A percentile compares a stretch with the other conserved stretches of the same genome.
Evolutionary conservation across 768 basidiomycete genomes (phyloP).

Genomic region (Leucosporidium yakuticum): DNA sequence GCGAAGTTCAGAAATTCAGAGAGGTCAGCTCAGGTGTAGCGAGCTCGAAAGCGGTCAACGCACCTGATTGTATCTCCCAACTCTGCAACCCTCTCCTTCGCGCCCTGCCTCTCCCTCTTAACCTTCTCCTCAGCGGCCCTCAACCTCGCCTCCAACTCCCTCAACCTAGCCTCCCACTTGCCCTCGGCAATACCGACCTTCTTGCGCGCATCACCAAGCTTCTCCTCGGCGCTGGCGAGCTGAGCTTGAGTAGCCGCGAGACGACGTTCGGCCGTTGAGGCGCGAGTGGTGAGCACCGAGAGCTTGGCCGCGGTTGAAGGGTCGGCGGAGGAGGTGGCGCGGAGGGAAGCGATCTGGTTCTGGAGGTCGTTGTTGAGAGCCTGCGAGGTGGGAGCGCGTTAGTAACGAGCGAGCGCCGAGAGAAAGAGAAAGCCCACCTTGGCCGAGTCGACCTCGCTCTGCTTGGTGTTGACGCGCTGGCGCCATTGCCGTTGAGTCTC

Average conservation of each 20-base stretch:
- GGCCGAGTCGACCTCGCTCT: slow-evolving; percentile 80
- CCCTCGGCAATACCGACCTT: slow-evolving; percentile 65
- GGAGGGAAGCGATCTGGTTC: slow-evolving; percentile 48
- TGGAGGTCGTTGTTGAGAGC: slow-evolving; percentile 67
- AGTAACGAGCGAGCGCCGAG: not conserved
- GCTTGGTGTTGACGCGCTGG: slow-evolving; percentile 69
- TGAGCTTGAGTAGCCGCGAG: slow-evolving; percentile 79
- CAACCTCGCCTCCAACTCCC: slow-evolving; percentile 76
- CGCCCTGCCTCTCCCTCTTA: slow-evolving; percentile 87
- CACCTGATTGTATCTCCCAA: slow-evolving; percentile 67
- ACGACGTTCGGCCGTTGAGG: slow-evolving; percentile 79
- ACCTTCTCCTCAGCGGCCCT: slow-evolving; percentile 82
- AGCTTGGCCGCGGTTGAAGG: slow-evolving; percentile 63
- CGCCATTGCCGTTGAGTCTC: slow-evolving; percentile 80
- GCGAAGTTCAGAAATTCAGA: not conserved
- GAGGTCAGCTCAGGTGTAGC: no score
- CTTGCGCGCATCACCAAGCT: slow-evolving; percentile 65
- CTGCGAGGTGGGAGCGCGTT: slow-evolving; percentile 45
- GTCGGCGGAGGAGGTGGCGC: slow-evolving; percentile 20
- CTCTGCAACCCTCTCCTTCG: slow-evolving; percentile 74
- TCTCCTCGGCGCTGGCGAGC: slow-evolving; percentile 74
- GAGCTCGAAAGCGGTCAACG: slow-evolving; percentile 25
- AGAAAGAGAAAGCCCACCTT: slow-evolving; percentile 53
- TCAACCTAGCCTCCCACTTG: slow-evolving; percentile 93
- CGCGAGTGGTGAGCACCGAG: slow-evolving; percentile 63